phyloP scores from a whole-genome alignment of 106 monocot species.

The Phalaenopsis aphrodite region DNA sequence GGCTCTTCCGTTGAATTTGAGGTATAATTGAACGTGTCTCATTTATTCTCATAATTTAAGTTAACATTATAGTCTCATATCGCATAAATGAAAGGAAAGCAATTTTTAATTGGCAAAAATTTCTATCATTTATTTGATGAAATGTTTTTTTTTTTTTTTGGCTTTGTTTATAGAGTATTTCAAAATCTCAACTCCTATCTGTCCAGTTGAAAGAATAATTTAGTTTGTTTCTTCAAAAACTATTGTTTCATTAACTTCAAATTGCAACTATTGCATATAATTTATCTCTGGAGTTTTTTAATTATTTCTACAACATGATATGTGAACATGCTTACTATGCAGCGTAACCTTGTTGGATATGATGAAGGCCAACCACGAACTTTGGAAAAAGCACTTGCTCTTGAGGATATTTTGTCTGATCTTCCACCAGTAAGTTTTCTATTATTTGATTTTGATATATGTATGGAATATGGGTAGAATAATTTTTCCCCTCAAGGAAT shows the following conservation, averaged over 20 bases:
- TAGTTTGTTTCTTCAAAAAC: background rate
- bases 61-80: background rate
- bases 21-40: constrained; percentile 29
- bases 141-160: background rate
- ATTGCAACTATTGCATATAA: background rate
- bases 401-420: constrained; percentile 80
- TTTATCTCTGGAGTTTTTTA: background rate
- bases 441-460: background rate
- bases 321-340: background rate
- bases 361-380: constrained; percentile 41
- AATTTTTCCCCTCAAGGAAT: background rate
- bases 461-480: background rate
- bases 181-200: background rate
- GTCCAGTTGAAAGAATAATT: background rate
- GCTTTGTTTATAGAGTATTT: background rate
- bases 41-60: background rate
- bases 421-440: constrained; percentile 60
- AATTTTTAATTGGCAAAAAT: background rate
- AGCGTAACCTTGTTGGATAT: constrained; percentile 88
- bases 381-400: constrained; percentile 63
- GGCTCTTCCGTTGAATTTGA: constrained; percentile 72
- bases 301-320: constrained; percentile 1
- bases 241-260: background rate
- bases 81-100: background rate
- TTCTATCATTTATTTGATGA: background rate